Base-by-base conservation (phyloP, 2,329 filamentous ascomycete genomes). In the Colletotrichum musae region DNA sequence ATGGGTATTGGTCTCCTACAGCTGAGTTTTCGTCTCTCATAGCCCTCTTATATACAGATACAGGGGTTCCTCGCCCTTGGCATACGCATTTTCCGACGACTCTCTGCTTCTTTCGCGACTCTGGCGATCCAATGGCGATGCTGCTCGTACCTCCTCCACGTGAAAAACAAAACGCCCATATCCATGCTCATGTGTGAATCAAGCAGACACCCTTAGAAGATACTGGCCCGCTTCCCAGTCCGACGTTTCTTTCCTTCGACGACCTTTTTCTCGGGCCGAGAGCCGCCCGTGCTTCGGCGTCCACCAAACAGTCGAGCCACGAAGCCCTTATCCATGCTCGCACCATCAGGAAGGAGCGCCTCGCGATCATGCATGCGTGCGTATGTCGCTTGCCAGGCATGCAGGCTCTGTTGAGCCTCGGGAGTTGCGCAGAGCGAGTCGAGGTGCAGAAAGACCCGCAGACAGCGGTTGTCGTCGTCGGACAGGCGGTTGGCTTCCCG, bases 311-410 rank as follows among this genome's bases (percentile, higher is more conserved):
- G 57, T 1, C 71, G 51, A 1, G 60, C 54, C 10, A 72, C 65
- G 16, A 72, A 45, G 1, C 69, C 69, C 52, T 54, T 70, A 13
- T 71, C 60, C 61, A 60, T 43, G 26, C 71, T 75, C 16, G 75
- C 77, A 6, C 81, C 81, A 2, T 73, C 68, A 0, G 85, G 84
- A 0, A 87, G 77, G 5, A 87, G 76, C 15, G 71, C 72, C 2
- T 80, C 75, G n/a, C 80, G 79, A 10, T 78, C 75, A 52, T 74
- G 71, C 4, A 74, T 78, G 7, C 83, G 80, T 32, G 87, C 86
- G 73, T 86, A 89, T 3, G 70, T 71, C 68, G 84, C 79, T 75
- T 87, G 86, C 83, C 86, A 90, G 4, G 76, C 72, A 36, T 78
- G 79, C 2, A 90, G 76, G 39, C 87, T 85, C 5, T 77, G 73